phyloP scores from a whole-genome alignment of 1,139 yeast genomes.

The Eremothecium coryli region DNA sequence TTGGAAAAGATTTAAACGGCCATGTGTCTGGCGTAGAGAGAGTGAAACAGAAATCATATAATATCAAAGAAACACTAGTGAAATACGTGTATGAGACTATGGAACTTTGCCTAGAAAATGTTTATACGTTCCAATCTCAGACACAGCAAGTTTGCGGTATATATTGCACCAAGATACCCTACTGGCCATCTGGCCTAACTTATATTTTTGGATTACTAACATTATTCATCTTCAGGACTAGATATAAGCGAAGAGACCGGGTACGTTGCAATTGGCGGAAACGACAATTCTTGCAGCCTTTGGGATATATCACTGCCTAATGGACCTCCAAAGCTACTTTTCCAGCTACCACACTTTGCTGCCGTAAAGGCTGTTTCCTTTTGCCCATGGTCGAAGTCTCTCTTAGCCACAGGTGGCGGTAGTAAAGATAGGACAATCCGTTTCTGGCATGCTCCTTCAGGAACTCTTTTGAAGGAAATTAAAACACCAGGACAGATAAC shows the following conservation, averaged over 20 bases:
- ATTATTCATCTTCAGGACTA: conserved; percentile 32
- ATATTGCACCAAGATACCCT: no score
- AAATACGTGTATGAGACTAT: conserved; percentile 5
- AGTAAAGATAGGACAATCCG: conserved; percentile 58
- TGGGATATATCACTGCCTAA: conserved; percentile 34
- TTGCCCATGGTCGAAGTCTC: conserved; percentile 68
- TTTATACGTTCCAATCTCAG: conserved; percentile 38
- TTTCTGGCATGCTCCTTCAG: conserved; percentile 78
- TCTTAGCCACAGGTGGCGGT: conserved; percentile 79
- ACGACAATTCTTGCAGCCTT: conserved; percentile 59
- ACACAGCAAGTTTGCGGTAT: conserved; percentile 64
- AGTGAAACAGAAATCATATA: conserved; percentile 4
- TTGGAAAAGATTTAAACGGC: conserved; percentile 3
- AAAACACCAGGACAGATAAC: conserved; percentile 70
- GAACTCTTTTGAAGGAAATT: conserved; percentile 50
- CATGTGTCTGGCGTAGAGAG: conserved; percentile 5
- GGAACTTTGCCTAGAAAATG: conserved; percentile 13
- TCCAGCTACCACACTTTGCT: conserved; percentile 52
- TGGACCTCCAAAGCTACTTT: conserved; percentile 37
- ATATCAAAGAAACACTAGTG: conserved; percentile 4
- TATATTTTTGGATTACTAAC: no score
- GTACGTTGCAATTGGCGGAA: conserved; percentile 62
- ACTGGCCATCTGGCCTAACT: no score
- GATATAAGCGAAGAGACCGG: conserved; percentile 41
- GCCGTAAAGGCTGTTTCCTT: conserved; percentile 77